Conservation (phyloP, 1,139 yeast species). For the Saccharomyces pastorianus region DNA sequence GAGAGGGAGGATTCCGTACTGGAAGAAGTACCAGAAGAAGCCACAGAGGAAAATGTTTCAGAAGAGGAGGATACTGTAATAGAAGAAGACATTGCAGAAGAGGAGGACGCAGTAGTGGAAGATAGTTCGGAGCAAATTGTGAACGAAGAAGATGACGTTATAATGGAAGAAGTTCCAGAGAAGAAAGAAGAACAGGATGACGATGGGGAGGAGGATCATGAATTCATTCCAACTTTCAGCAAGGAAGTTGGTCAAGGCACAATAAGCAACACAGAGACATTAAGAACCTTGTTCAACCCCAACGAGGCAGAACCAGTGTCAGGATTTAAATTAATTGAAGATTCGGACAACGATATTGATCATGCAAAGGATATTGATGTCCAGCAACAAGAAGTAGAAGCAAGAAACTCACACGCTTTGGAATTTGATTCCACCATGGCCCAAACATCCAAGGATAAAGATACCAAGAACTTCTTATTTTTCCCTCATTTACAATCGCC, state of each 20-base stretch:
- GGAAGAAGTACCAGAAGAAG: no score
- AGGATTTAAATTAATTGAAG: slow-evolving; percentile 31
- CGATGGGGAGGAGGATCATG: slow-evolving; percentile 35
- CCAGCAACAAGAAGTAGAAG: slow-evolving; percentile 2
- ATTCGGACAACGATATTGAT: slow-evolving; percentile 35
- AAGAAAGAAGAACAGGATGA: slow-evolving; percentile 18
- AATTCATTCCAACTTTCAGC: slow-evolving; percentile 45
- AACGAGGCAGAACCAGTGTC: not conserved
- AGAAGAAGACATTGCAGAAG: not conserved
- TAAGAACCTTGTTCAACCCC: slow-evolving; percentile 59
- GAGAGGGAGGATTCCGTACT: no score
- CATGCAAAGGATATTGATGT: slow-evolving; percentile 17
- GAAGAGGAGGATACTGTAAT: not conserved
- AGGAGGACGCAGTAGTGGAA: no score
- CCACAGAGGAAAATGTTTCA: no score
- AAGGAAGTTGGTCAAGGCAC: slow-evolving; percentile 22
- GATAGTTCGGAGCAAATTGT: no score
- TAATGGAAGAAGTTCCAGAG: not conserved
- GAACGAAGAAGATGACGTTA: no score
- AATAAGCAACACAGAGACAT: slow-evolving; percentile 45
- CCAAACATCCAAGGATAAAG: slow-evolving; percentile 4
- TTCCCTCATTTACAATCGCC: slow-evolving; percentile 83
- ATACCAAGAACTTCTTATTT: slow-evolving; percentile 41
- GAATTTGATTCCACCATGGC: not conserved
- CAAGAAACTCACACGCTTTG: slow-evolving; percentile 7